Percentiles rank a stretch among this genome's conserved stretches.
Evolutionary conservation across 2,329 filamentous ascomycete species (phyloP).

Genomic region (Penicillium rolfsii): DNA sequence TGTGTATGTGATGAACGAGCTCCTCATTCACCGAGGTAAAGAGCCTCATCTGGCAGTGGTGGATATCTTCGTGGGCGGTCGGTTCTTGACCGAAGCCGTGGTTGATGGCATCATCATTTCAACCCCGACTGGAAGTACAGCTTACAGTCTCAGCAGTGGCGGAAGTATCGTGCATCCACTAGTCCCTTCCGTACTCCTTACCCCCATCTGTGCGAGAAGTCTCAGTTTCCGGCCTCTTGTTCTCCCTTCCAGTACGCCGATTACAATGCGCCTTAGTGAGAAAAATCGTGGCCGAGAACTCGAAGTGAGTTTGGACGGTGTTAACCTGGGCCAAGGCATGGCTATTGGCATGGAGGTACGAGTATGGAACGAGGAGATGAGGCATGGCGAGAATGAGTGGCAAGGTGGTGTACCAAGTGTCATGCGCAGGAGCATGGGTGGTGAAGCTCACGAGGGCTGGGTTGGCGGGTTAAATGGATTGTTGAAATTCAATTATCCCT

Average conservation of each 20-base stretch:
- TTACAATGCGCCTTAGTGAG: conserved; percentile 78
- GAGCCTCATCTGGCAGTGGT: conserved; percentile 90
- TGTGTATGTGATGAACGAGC: conserved; percentile 85
- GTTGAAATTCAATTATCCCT: conserved; percentile 96
- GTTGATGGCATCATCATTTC: conserved; percentile 94
- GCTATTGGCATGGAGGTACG: conserved; percentile 80
- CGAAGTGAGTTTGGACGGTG: conserved; percentile 78
- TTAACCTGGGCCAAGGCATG: conserved; percentile 66
- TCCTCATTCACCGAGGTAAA: conserved; percentile 87
- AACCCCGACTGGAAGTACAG: conserved; percentile 92
- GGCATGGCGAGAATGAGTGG: conserved; percentile 57
- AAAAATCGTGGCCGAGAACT: conserved; percentile 77
- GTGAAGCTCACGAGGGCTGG: conserved; percentile 81
- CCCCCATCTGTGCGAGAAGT: conserved; percentile 90
- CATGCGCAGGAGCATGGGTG: conserved; percentile 64
- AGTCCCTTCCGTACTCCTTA: conserved; percentile 84
- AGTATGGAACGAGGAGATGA: conserved; percentile 83
- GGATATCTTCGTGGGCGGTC: conserved; percentile 84
- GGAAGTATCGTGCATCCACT: conserved; percentile 94
- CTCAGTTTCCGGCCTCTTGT: conserved; percentile 91
- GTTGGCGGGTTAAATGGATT: conserved; percentile 91
- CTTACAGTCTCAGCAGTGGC: conserved; percentile 90
- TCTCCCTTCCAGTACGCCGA: conserved; percentile 80
- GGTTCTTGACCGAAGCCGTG: conserved; percentile 89
- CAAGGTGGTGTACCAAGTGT: conserved; percentile 88